Conservation (phyloP, 306 rosid genomes). For the Corylus heterophylla region DNA sequence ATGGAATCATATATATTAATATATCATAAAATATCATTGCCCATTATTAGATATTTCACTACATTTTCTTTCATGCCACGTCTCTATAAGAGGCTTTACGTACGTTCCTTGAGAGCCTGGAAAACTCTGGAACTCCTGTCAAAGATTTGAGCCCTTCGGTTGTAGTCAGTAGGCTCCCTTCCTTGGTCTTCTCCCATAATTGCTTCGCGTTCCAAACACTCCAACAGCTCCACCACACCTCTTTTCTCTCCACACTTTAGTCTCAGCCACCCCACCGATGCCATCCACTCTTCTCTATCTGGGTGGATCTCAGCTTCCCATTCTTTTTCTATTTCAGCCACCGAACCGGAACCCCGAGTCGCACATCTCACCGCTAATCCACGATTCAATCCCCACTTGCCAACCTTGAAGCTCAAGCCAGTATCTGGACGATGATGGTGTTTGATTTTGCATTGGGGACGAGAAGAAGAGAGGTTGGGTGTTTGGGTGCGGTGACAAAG, state of each 20-base stretch:
- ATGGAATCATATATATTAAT: neutral
- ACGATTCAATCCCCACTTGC: neutral
- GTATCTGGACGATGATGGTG: neutral
- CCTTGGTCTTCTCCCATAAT: constrained; percentile 89
- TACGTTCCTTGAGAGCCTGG: constrained; percentile 64
- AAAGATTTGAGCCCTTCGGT: constrained; percentile 77
- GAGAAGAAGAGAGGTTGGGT: constrained; percentile 4
- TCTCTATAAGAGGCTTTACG: constrained; percentile 9
- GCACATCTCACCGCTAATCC: constrained; percentile 31
- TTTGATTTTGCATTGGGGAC: neutral
- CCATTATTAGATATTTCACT: neutral
- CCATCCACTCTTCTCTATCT: constrained; percentile 32
- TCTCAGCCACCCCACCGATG: constrained; percentile 27
- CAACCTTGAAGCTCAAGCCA: neutral
- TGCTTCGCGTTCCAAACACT: constrained; percentile 79
- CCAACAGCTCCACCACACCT: constrained; percentile 60
- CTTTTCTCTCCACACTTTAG: constrained; percentile 52
- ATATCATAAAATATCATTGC: neutral
- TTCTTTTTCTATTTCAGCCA: constrained; percentile 43
- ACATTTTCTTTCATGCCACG: neutral
- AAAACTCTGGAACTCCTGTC: constrained; percentile 59
- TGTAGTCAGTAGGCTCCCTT: constrained; percentile 65
- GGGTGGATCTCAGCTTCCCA: constrained; percentile 46
- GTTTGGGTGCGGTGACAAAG: constrained; percentile 18
- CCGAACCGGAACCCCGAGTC: constrained; percentile 25